phyloP scores from a whole-genome alignment of 2,329 filamentous ascomycete species.

The Xylogone sp. region DNA sequence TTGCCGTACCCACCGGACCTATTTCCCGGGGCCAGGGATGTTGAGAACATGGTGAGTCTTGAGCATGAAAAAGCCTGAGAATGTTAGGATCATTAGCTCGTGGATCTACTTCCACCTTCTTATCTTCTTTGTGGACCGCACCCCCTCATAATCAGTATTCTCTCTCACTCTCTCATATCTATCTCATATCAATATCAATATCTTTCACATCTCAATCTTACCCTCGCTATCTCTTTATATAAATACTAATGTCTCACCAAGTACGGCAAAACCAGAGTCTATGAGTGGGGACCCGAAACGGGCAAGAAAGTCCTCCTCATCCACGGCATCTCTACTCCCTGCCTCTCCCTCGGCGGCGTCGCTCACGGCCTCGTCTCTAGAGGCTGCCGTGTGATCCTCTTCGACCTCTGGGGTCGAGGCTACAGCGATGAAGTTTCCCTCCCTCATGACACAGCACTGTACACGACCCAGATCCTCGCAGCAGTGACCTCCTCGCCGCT shows the following conservation, averaged over 20 bases:
- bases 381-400: conserved; percentile 75
- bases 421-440: conserved; percentile 66
- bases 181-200: no score
- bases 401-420: conserved; percentile 74
- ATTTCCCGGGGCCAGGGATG: conserved; percentile 66
- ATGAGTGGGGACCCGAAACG: conserved; percentile 73
- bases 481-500: conserved; percentile 60
- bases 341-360: conserved; percentile 62
- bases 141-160: no score
- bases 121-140: no score
- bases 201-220: no score
- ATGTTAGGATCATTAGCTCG: no score
- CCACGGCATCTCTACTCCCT: conserved; percentile 80
- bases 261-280: conserved; percentile 69
- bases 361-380: conserved; percentile 60
- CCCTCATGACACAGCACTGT: conserved; percentile 61
- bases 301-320: conserved; percentile 72
- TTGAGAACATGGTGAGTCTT: conserved; percentile 49
- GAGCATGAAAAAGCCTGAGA: not conserved
- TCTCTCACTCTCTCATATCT: no score
- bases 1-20: conserved; percentile 66
- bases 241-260: conserved; percentile 3
- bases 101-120: no score
- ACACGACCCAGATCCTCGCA: conserved; percentile 61
- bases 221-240: no score